phyloP scores from a whole-genome alignment of 805 yeast species.

The Candida easanensis region DNA sequence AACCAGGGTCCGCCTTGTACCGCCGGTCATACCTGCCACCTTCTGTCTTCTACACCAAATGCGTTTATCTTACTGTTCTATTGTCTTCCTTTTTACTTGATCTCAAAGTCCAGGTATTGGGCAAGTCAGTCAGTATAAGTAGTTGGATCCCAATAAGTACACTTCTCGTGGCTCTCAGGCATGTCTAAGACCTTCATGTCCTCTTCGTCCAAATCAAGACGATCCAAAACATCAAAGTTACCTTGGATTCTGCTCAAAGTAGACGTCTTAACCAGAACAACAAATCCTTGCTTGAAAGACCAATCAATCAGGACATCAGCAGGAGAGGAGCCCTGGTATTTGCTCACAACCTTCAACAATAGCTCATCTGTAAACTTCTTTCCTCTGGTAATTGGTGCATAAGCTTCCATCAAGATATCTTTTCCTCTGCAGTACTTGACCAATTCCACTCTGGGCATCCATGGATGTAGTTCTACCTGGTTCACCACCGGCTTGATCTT shows the following conservation, averaged over 20 bases:
- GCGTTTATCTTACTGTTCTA: too few relatives aligned
- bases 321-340: conserved; percentile 20
- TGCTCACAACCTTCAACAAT: conserved; percentile 16
- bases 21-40: too few relatives aligned
- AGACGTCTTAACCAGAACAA: conserved; percentile 23
- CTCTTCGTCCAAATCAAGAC: conserved; percentile 22
- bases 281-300: conserved; percentile 25
- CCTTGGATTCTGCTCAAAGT: conserved; percentile 16
- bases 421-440: conserved; percentile 29
- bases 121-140: not conserved
- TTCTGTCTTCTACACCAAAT: too few relatives aligned
- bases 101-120: too few relatives aligned
- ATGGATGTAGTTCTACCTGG: conserved; percentile 73
- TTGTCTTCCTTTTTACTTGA: too few relatives aligned
- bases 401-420: not conserved
- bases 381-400: conserved; percentile 21
- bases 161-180: conserved; percentile 19
- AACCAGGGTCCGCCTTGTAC: too few relatives aligned
- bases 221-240: conserved; percentile 20
- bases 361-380: conserved; percentile 20
- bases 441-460: conserved; percentile 21
- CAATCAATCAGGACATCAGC: conserved; percentile 22
- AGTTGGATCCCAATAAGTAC: not conserved
- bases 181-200: conserved; percentile 18
- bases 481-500: conserved; percentile 62